phyloP scores from a whole-genome alignment of 768 basidiomycete species.

The Mrakia frigida region DNA sequence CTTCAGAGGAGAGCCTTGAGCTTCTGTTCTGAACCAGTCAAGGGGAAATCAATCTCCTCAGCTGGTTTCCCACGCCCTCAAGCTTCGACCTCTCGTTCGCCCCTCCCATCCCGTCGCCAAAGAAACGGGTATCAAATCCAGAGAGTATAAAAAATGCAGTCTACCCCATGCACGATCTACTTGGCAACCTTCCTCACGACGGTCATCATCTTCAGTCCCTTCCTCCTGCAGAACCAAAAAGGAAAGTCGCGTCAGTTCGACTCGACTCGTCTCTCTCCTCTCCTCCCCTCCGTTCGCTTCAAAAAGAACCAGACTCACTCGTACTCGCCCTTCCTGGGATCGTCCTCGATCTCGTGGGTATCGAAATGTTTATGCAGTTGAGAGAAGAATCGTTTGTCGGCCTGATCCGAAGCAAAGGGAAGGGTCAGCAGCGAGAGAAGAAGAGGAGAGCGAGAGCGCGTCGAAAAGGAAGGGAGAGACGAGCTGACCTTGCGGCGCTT shows the following conservation, averaged over 20 bases:
- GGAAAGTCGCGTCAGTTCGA: no score
- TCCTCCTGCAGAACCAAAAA: neutral
- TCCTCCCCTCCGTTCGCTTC: neutral
- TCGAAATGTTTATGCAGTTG: constrained; percentile 71
- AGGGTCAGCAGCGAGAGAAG: neutral
- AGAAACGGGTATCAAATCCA: no score
- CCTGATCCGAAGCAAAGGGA: constrained; percentile 49
- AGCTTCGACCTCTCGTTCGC: no score
- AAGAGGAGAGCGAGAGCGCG: neutral
- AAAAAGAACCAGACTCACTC: neutral
- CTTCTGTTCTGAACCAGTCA: no score
- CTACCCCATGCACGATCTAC: neutral
- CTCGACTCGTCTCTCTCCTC: neutral
- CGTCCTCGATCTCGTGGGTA: constrained; percentile 57
- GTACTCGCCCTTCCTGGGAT: neutral
- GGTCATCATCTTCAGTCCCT: constrained; percentile 2
- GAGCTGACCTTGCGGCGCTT: constrained; percentile 72
- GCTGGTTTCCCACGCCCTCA: no score
- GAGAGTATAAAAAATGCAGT: no score
- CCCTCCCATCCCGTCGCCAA: no score
- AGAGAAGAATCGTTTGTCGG: constrained; percentile 79
- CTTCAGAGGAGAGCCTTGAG: no score
- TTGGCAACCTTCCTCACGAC: neutral
- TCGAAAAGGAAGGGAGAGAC: neutral
- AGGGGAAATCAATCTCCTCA: no score